Base-by-base conservation (phyloP, 2,329 filamentous ascomycete genomes). In the Xylaria hypoxylon region DNA sequence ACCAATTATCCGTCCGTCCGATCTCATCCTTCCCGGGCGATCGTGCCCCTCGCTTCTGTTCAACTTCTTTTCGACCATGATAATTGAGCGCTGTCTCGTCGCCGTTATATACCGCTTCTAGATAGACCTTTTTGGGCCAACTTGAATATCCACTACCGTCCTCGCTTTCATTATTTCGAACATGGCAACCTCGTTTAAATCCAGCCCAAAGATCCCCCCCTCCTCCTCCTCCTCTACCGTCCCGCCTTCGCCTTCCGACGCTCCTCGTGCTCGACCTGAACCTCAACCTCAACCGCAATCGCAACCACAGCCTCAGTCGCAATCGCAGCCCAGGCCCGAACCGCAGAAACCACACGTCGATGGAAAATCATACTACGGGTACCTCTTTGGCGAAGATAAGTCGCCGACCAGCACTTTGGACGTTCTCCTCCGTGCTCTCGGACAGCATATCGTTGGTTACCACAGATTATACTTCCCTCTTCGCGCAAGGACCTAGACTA, bases 331-430 rank as follows among this genome's bases (percentile, higher is more conserved):
- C 6, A 65, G 69, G 19, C 26, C 69, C 8, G 59, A 62, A 28
- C 45, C 68, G 24, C 65, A 63, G 50, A 59, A 69, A 26, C 65
- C 72, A 5, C 70, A 68, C 22, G 65, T 68, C 4, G 69, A 73
- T 60, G 73, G 69, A n/a, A 79, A 78, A 55, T 65, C 74, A 56
- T 85, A 82, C 71, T 93, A 92, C 80, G 87, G 87, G 55, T 89
- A 90, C 77, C 83, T 94, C 74, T 92, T 92, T 74, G 85, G 89
- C 70, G 79, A 82, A 40, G 84, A 92, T 77, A 93, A 92, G 78
- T 86, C 85, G 53, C 88, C 91, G 5, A 90, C 90, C 3, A 85
- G 86, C 59, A 77, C 90, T 50, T 84, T 94, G 31, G 86, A 91
- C 77, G 88, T 89, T 61, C 82, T 94, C 35, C 83, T 93, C 70